Percentiles rank a stretch among this genome's conserved stretches.
phyloP scores from a whole-genome alignment of 2,329 filamentous ascomycete genomes.

The Colletotrichum orbiculare region DNA sequence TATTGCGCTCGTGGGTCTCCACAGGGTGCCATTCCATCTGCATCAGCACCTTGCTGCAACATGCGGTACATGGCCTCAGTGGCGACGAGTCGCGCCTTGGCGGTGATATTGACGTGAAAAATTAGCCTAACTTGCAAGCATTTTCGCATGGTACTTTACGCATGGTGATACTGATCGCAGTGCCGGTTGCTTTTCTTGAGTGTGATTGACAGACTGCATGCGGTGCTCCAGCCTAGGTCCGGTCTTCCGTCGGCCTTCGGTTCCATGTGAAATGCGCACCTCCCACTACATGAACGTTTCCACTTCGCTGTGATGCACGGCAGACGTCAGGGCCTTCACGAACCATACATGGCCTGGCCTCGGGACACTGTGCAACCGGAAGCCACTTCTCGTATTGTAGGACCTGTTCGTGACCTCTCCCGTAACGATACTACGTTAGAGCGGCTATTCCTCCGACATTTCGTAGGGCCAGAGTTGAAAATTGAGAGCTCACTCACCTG shows the following conservation, averaged over 20 bases:
- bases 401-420: no score
- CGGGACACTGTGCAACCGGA: background rate
- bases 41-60: slow-evolving; percentile 13
- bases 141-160: slow-evolving; percentile 23
- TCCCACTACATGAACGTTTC: no score
- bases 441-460: background rate
- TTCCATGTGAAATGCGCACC: background rate
- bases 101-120: slow-evolving; percentile 30
- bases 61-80: slow-evolving; percentile 18
- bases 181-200: background rate
- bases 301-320: background rate
- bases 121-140: slow-evolving; percentile 17
- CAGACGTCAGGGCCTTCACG: background rate
- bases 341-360: slow-evolving; percentile 5
- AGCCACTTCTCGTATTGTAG: background rate
- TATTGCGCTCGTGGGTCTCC: slow-evolving; percentile 14
- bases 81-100: slow-evolving; percentile 16
- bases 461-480: background rate
- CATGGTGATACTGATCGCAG: slow-evolving; percentile 27
- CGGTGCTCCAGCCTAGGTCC: slow-evolving; percentile 1
- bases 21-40: slow-evolving; percentile 12
- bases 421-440: background rate
- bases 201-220: no score
- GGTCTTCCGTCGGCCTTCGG: slow-evolving; percentile 7
- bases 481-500: background rate